Evolutionary conservation across 208 protist genomes (phyloP).

Genomic region (Acanthamoeba sp.): DNA sequence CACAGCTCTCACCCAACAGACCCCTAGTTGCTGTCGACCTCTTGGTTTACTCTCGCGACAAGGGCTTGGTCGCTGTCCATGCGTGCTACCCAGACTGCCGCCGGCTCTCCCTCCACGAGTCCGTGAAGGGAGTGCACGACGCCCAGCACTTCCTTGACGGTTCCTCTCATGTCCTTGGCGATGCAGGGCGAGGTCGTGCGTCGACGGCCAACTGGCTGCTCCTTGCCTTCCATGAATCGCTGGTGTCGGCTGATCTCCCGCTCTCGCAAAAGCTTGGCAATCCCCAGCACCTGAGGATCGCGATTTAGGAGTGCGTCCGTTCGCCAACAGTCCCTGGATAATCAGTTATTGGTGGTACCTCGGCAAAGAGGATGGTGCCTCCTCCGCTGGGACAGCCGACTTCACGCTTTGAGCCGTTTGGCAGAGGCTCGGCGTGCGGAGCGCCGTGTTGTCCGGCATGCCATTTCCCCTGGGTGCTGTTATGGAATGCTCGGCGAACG

Average conservation of each 20-base stretch:
- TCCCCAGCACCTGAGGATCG: neutral
- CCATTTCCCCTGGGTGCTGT: neutral
- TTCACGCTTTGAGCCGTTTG: neutral
- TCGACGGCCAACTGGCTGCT: neutral
- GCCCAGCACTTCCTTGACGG: constrained; percentile 16
- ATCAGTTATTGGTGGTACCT: neutral
- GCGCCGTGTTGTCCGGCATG: constrained; percentile 18
- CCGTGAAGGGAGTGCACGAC: constrained; percentile 13
- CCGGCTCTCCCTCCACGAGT: neutral
- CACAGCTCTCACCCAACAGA: too few relatives aligned
- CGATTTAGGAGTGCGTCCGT: too few relatives aligned
- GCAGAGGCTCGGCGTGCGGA: neutral
- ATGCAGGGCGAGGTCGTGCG: constrained; percentile 20
- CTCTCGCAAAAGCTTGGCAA: neutral
- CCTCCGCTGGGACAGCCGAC: neutral
- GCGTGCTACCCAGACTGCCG: neutral
- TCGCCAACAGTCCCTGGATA: neutral
- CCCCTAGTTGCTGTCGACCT: too few relatives aligned
- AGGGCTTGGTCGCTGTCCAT: neutral
- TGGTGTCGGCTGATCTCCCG: neutral
- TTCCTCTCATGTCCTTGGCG: constrained; percentile 6
- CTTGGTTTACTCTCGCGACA: neutral
- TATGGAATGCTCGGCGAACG: neutral
- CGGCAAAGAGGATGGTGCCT: neutral
- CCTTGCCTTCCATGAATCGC: neutral